Base-by-base conservation (phyloP, 2,329 filamentous ascomycete genomes). In the Tolypocladium ophioglossoides region DNA sequence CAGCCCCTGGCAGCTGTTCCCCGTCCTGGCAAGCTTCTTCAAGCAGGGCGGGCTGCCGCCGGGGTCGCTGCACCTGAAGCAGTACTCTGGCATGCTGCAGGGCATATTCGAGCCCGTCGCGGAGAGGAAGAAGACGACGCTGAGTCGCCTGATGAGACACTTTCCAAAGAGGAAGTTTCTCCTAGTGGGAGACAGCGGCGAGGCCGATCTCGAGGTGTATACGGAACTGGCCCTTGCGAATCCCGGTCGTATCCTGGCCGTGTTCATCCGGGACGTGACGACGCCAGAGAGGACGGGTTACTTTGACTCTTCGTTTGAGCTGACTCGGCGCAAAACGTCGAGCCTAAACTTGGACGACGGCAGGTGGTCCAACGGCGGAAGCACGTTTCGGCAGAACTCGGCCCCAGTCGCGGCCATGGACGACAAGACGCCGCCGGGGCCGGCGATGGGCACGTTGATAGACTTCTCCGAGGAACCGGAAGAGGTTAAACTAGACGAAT, bases 41-140 rank as follows among this genome's bases (percentile, higher is more conserved):
- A 83, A 85, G 59, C 72, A 86, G 41, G 87, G 88, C 8, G 87
- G 87, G 1, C 74, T 99, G 1, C 94, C 94, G 0, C 82, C 82
- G 0, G 95, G 94, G 0, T 96, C 92, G 0, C 88, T 97, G 60
- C 95, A 99, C 66, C 70, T 99, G 60, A 99, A 99, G 69, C 90
- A 95, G 60, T 99, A 99, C 70, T 89, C 84, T 57, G 94, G 95
- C 50, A 96, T 97, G 89, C 77, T 99, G 16, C 92, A 97, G 70
- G 94, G 95, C 0, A 96, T 99, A 41, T 97, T 99, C 62, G 94
- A 99, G 69, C 94, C 94, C 11, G 94, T 96, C 0, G 91, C 92
- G 0, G 95, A 99, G 70, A 79, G 92, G 55, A 99, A 99, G 74
- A 92, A 91, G 68, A 84, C 86, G 1, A 91, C 90, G 0, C 75